These are phyloP conservation scores for Cladosporium sp. DNA, from an alignment of 2,329 filamentous ascomycete species.

Conservation along the genomic window DNA sequence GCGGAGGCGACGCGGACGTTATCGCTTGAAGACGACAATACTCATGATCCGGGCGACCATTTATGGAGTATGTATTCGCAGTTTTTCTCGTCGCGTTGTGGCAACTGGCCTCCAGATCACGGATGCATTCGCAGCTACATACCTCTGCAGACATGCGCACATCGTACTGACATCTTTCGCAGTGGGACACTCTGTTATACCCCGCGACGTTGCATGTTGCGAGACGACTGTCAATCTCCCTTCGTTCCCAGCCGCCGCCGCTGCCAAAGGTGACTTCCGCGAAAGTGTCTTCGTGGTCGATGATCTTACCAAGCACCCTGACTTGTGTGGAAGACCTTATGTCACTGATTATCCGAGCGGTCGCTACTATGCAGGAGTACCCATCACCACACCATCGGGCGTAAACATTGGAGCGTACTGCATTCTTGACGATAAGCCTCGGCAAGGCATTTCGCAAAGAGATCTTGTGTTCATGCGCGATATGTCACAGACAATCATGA, in stretches of 20 bases:
- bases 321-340: constrained; percentile 25
- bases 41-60: constrained; percentile 21
- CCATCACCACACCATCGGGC: constrained; percentile 55
- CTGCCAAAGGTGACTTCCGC: constrained; percentile 3
- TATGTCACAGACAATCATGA: constrained; percentile 55
- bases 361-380: constrained; percentile 56
- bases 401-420: constrained; percentile 59
- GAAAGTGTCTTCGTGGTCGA: constrained; percentile 24
- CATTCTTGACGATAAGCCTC: constrained; percentile 54
- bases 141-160: no score
- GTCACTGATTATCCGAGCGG: constrained; percentile 25
- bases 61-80: constrained; percentile 17
- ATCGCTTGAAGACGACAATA: constrained; percentile 32
- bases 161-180: neutral
- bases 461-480: constrained; percentile 55
- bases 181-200: constrained; percentile 24
- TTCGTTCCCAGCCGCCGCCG: constrained; percentile 16
- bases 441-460: constrained; percentile 45
- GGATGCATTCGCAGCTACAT: neutral
- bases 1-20: constrained; percentile 50
- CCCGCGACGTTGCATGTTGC: constrained; percentile 26
- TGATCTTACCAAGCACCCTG: constrained; percentile 23
- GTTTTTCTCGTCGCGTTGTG: neutral
- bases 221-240: constrained; percentile 27
- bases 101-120: no score